phyloP scores from a whole-genome alignment of 352 stramenopile species.

The Pythium vanterpoolii region DNA sequence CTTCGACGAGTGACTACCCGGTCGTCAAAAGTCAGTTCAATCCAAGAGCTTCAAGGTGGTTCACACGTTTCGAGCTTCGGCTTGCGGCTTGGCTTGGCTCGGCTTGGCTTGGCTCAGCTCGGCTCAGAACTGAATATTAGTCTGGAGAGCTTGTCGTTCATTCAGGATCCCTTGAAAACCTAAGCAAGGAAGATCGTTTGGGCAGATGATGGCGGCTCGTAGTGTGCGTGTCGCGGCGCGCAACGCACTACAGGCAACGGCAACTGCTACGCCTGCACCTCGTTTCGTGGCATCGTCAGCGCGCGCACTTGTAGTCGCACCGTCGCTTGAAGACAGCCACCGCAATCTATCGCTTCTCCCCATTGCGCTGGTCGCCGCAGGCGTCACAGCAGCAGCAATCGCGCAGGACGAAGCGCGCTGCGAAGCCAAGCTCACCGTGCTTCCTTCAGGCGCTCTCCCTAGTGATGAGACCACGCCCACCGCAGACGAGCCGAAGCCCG shows the following conservation, averaged over 20 bases:
- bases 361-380: neutral
- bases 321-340: neutral
- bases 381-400: neutral
- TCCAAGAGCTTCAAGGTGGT: constrained; percentile 3
- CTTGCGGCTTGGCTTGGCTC: constrained; percentile 1
- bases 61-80: constrained; percentile 1
- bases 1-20: neutral
- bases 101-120: constrained; percentile 1
- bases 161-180: neutral
- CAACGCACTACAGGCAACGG: constrained; percentile 5
- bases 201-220: neutral
- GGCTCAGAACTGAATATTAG: neutral
- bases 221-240: constrained; percentile 1
- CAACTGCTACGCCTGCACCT: too few species aligned
- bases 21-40: constrained; percentile 16
- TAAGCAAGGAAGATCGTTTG: neutral
- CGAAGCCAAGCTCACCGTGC: constrained; percentile 6
- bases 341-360: constrained; percentile 5
- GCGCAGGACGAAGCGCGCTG: constrained; percentile 6
- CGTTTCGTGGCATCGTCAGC: neutral
- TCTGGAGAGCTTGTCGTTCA: neutral
- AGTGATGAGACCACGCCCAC: too few species aligned
- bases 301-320: neutral
- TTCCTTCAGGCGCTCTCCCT: neutral
- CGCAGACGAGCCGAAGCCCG: constrained; percentile 20